phyloP scores from a whole-genome alignment of 805 yeast species.

The Saturnispora kantuleensis region DNA sequence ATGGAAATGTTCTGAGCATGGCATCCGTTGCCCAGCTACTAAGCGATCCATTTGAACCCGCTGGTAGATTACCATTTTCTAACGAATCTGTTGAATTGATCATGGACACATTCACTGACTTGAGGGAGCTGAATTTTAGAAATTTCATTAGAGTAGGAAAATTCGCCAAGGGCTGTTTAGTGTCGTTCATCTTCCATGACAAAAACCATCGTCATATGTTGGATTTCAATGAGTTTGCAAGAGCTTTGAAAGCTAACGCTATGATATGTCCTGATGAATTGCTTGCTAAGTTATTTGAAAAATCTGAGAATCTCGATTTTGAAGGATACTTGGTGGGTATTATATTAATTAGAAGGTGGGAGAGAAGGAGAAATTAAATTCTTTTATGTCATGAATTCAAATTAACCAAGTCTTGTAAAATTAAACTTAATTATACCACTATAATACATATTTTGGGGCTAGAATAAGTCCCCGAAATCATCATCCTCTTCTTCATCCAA shows the following conservation, averaged over 20 bases:
- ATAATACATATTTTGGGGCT: conserved; percentile 7
- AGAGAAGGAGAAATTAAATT: conserved; percentile 7
- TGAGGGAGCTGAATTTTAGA: conserved; percentile 18
- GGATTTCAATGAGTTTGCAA: conserved; percentile 22
- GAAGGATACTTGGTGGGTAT: conserved; percentile 24
- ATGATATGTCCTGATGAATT: conserved; percentile 18
- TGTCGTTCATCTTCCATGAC: conserved; percentile 24
- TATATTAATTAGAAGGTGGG: conserved; percentile 18
- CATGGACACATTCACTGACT: conserved; percentile 15
- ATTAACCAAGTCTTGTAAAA: neutral
- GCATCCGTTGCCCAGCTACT: conserved; percentile 14
- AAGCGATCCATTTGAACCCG: conserved; percentile 18
- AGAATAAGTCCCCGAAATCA: conserved; percentile 16
- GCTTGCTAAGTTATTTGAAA: conserved; percentile 15
- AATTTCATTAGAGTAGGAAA: conserved; percentile 21
- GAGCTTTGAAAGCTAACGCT: conserved; percentile 19
- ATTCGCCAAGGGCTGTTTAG: conserved; percentile 26
- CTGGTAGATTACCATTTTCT: conserved; percentile 12
- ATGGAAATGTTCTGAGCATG: conserved; percentile 12
- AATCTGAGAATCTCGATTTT: conserved; percentile 16
- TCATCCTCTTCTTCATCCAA: conserved; percentile 8
- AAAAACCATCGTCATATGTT: conserved; percentile 12
- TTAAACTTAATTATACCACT: neutral
- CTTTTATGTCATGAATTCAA: neutral
- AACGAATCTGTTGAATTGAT: conserved; percentile 15